Percentiles rank a stretch among this genome's conserved stretches.
Evolutionary conservation across 306 rosid species (phyloP).

Genomic region (Heteromeles arbutifolia): DNA sequence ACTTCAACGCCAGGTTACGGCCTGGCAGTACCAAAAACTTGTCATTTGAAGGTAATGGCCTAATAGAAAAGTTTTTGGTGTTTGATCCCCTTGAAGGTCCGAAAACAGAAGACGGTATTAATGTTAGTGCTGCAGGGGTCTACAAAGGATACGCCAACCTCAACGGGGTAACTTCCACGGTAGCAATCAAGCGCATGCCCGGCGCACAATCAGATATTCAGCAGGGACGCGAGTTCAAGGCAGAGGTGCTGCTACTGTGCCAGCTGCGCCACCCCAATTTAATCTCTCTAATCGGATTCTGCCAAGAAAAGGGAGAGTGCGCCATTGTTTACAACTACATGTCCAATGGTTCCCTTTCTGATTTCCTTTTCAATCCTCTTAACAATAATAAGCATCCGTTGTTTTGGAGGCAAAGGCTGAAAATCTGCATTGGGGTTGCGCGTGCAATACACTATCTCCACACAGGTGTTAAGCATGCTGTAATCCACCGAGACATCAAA

Average conservation of each 20-base stretch:
- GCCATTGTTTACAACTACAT: constrained; percentile 6
- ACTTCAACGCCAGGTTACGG: neutral
- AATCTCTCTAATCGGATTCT: constrained; percentile 9
- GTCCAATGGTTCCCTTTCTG: neutral
- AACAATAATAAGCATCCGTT: too few relatives aligned
- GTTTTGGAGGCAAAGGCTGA: neutral
- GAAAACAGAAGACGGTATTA: too few relatives aligned
- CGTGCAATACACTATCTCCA: neutral
- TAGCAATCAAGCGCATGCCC: neutral
- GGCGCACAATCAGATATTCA: neutral
- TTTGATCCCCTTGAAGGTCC: too few relatives aligned
- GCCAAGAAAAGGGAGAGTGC: neutral
- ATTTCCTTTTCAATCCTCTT: neutral
- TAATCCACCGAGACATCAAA: neutral
- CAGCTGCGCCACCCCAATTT: constrained; percentile 8
- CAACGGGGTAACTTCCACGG: neutral
- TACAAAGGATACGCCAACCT: too few relatives aligned
- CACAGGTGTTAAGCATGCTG: neutral
- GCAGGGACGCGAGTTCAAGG: neutral
- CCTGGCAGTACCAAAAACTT: too few relatives aligned
- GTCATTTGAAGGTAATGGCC: too few relatives aligned
- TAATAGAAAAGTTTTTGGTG: too few relatives aligned
- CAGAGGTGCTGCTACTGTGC: neutral
- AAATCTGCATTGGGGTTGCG: neutral
- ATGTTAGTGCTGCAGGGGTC: too few relatives aligned